Evolutionary conservation across 2,329 filamentous ascomycete species (phyloP).

Genomic region (Colletotrichum sp.): DNA sequence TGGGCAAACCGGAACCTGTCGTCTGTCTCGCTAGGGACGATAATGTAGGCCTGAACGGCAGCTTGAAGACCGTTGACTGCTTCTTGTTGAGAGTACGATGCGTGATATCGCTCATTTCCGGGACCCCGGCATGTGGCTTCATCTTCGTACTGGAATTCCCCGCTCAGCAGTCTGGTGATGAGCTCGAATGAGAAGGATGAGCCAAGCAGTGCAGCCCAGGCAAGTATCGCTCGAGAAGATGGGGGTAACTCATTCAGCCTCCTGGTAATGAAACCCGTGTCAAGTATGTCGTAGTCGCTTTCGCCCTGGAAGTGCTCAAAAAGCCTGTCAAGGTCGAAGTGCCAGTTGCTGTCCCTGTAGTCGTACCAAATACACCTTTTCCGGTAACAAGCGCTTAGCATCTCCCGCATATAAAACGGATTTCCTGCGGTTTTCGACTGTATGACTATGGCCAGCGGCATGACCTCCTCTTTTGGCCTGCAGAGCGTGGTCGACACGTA

Average conservation of each 20-base stretch:
- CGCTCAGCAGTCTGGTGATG: slow-evolving; percentile 77
- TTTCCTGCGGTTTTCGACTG: slow-evolving; percentile 90
- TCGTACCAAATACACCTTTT: slow-evolving; percentile 92
- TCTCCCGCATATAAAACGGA: slow-evolving; percentile 89
- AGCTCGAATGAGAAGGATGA: slow-evolving; percentile 84
- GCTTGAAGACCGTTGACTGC: slow-evolving; percentile 81
- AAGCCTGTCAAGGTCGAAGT: slow-evolving; percentile 83
- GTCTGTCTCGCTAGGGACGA: slow-evolving; percentile 83
- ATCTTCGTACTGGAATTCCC: slow-evolving; percentile 71
- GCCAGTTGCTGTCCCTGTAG: slow-evolving; percentile 82
- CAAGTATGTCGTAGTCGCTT: slow-evolving; percentile 78
- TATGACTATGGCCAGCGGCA: slow-evolving; percentile 81
- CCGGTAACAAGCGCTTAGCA: slow-evolving; percentile 85
- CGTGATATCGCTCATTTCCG: slow-evolving; percentile 34
- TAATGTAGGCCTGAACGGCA: slow-evolving; percentile 66
- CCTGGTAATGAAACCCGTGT: slow-evolving; percentile 81
- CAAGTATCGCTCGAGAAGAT: slow-evolving; percentile 77
- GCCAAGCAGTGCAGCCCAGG: slow-evolving; percentile 86
- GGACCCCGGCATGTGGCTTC: slow-evolving; percentile 36
- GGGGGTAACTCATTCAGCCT: slow-evolving; percentile 78
- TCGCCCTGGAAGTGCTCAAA: slow-evolving; percentile 85
- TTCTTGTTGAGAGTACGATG: slow-evolving; percentile 67
- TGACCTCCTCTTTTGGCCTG: slow-evolving; percentile 72
- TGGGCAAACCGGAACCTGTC: slow-evolving; percentile 89
- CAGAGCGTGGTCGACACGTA: slow-evolving; percentile 86